phyloP scores from a whole-genome alignment of 257 asterid species.

The Orobanche coerulescens region DNA sequence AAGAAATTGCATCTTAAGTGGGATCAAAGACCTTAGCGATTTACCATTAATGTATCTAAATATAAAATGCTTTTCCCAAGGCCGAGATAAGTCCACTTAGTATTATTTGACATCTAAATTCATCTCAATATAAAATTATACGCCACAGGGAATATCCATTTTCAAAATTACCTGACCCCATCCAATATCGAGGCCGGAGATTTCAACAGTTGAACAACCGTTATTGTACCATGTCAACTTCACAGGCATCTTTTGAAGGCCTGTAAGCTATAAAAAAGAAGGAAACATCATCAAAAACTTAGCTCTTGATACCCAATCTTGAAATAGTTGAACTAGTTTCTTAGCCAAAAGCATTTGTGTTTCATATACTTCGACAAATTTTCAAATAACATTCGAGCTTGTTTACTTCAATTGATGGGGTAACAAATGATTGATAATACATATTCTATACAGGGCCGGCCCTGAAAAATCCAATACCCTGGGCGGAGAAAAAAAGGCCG shows the following conservation, averaged over 20 bases:
- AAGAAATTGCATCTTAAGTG: not conserved
- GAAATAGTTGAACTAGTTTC: not conserved
- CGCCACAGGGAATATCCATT: not conserved
- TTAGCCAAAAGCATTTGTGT: not conserved
- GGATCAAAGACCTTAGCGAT: not conserved
- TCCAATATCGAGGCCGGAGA: slow-evolving; percentile 94
- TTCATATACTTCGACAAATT: too few species aligned
- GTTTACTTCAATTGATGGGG: too few species aligned
- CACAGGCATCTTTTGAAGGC: slow-evolving; percentile 50
- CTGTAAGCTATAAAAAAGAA: slow-evolving; percentile 65
- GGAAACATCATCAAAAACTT: slow-evolving; percentile 2
- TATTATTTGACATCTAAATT: not conserved
- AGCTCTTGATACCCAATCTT: not conserved
- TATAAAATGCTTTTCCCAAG: too few species aligned
- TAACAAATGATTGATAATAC: too few species aligned
- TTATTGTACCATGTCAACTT: slow-evolving; percentile 59
- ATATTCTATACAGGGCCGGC: too few species aligned
- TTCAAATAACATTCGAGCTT: too few species aligned
- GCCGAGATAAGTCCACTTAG: not conserved
- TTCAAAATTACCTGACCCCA: slow-evolving; percentile 87
- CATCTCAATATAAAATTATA: not conserved
- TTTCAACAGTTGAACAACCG: slow-evolving; percentile 49
- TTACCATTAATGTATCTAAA: not conserved
- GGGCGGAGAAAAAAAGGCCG: too few species aligned
- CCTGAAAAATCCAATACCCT: too few species aligned